phyloP scores from a whole-genome alignment of 2,329 filamentous ascomycete species.

The Cladosporium austrohemisphaericum region DNA sequence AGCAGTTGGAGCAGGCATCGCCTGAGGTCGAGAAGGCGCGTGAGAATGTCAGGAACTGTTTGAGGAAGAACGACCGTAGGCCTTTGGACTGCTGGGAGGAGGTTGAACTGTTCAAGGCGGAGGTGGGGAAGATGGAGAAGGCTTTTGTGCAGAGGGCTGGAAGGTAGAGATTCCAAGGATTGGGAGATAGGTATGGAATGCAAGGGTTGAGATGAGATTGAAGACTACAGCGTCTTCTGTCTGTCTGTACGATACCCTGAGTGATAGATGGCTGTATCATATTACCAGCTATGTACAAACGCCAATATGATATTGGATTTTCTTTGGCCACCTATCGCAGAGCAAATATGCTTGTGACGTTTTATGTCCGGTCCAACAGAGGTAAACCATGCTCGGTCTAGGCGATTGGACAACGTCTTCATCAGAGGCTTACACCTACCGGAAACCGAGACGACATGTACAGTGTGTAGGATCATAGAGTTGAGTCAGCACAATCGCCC shows the following conservation, averaged over 20 bases:
- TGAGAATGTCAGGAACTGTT: slow-evolving; percentile 71
- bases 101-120: slow-evolving; percentile 83
- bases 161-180: slow-evolving; percentile 27
- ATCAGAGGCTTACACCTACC: no score
- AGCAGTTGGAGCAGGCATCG: slow-evolving; percentile 62
- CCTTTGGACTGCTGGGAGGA: slow-evolving; percentile 94
- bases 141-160: slow-evolving; percentile 82
- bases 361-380: no score
- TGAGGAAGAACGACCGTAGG: slow-evolving; percentile 78
- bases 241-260: slow-evolving; percentile 10
- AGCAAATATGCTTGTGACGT: no score
- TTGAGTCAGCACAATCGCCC: no score
- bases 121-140: slow-evolving; percentile 82
- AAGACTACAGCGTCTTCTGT: no score
- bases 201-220: slow-evolving; percentile 4
- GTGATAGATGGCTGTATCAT: slow-evolving; percentile 15
- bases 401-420: no score
- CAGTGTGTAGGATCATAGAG: no score
- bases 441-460: no score
- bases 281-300: slow-evolving; percentile 13
- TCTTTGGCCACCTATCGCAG: no score
- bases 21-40: slow-evolving; percentile 70
- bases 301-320: no score
- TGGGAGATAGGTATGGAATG: background rate
- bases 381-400: no score